Evolutionary conservation across 768 basidiomycete species (phyloP).

Genomic region (Trametes villosa): DNA sequence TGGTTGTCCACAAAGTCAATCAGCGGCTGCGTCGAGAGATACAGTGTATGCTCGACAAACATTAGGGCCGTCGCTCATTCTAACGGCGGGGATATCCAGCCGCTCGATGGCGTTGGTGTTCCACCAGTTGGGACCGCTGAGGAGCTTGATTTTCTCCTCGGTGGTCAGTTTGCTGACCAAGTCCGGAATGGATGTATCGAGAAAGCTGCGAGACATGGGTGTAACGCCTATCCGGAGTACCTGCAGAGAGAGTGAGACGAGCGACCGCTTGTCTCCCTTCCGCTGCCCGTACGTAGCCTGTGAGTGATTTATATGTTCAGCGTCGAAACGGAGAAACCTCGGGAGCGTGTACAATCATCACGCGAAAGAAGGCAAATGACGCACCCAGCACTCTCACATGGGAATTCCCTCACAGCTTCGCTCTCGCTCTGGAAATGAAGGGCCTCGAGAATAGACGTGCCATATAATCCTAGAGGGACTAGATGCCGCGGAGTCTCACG

Average conservation of each 20-base stretch:
- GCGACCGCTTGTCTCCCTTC: neutral
- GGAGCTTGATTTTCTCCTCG: slow-evolving; percentile 66
- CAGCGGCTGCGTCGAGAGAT: neutral
- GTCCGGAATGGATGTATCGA: slow-evolving; percentile 55
- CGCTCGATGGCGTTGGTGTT: slow-evolving; percentile 61
- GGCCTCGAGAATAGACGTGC: neutral
- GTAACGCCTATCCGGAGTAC: neutral
- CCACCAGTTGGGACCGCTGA: slow-evolving; percentile 75
- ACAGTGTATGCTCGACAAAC: slow-evolving; percentile 32
- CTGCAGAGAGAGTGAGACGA: neutral
- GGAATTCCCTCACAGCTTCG: neutral
- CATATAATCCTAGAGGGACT: neutral
- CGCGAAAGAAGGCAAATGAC: neutral
- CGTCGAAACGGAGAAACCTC: slow-evolving; percentile 17
- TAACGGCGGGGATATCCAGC: slow-evolving; percentile 65
- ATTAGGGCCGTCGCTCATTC: slow-evolving; percentile 77
- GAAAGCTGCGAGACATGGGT: slow-evolving; percentile 48
- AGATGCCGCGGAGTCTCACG: neutral
- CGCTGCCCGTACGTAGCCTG: too few species aligned
- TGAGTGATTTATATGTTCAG: neutral
- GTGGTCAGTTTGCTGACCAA: slow-evolving; percentile 54
- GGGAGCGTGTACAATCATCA: slow-evolving; percentile 8
- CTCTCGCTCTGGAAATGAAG: neutral
- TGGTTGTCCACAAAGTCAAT: slow-evolving; percentile 27
- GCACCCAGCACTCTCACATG: slow-evolving; percentile 1